Conservation (phyloP, 148 eudicot species). For the Beta vulgaris region DNA sequence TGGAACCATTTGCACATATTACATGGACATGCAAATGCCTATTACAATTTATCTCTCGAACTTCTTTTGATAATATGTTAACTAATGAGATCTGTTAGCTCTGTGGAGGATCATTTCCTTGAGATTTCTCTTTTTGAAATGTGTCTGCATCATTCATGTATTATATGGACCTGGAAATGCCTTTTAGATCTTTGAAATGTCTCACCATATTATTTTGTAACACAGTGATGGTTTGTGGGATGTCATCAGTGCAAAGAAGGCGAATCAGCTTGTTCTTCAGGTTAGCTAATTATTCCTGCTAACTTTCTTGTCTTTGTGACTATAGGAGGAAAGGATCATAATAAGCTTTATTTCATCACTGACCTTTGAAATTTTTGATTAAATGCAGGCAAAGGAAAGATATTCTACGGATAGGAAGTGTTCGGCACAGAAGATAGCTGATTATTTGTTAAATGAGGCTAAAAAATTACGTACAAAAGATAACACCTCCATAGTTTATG, state of each 20-base stretch:
- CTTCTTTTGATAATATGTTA: background rate
- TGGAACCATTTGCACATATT: background rate
- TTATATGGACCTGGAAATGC: background rate
- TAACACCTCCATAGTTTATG: conserved; percentile 79
- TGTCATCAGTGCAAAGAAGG: conserved; percentile 76
- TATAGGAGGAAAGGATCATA: background rate
- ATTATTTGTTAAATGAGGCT: conserved; percentile 71
- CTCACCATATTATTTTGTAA: conserved; percentile 8
- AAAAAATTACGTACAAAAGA: conserved; percentile 89
- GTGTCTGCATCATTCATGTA: background rate
- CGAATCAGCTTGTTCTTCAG: conserved; percentile 76
- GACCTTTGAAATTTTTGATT: conserved; percentile 1
- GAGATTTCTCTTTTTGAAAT: background rate
- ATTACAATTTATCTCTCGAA: background rate
- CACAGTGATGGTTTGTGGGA: conserved; percentile 99
- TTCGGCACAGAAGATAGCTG: conserved; percentile 68
- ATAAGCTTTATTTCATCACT: background rate
- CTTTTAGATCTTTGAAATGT: background rate
- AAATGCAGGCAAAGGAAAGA: conserved; percentile 66
- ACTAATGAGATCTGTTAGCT: background rate
- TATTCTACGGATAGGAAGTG: conserved; percentile 35
- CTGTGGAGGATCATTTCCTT: background rate
- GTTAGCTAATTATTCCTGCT: conserved; percentile 33
- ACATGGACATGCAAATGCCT: background rate
- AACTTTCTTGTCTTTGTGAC: background rate